A percentile compares a stretch with the other conserved stretches of the same genome.
Evolutionary conservation across 2,329 filamentous ascomycete species (phyloP).

Genomic region (Cytospora paraplurivora): DNA sequence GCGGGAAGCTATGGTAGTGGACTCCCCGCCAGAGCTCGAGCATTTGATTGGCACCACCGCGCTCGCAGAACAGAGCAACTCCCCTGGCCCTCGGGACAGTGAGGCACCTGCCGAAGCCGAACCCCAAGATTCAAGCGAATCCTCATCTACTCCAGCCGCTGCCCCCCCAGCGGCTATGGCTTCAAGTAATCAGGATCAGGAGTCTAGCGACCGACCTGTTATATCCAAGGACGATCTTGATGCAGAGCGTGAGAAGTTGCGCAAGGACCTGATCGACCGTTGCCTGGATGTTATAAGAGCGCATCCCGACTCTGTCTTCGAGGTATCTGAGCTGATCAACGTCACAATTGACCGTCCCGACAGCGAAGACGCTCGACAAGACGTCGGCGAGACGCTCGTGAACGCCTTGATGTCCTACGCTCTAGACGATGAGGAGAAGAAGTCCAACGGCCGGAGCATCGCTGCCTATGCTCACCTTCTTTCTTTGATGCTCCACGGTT

Average conservation of each 20-base stretch:
- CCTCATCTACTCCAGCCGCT: constrained; percentile 14
- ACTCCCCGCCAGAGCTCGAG: constrained; percentile 35
- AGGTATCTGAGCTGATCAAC: constrained; percentile 83
- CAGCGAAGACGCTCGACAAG: constrained; percentile 60
- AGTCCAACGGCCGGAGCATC: constrained; percentile 64
- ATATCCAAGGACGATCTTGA: constrained; percentile 80
- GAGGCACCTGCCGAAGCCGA: constrained; percentile 25
- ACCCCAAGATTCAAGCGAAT: constrained; percentile 29
- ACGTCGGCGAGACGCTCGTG: constrained; percentile 81
- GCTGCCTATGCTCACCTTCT: constrained; percentile 91
- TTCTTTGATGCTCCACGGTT: constrained; percentile 82
- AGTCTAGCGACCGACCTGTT: constrained; percentile 35
- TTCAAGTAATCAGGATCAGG: constrained; percentile 29
- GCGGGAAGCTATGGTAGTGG: constrained; percentile 39
- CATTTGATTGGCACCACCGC: constrained; percentile 34
- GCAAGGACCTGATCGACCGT: constrained; percentile 80
- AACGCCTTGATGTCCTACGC: constrained; percentile 76
- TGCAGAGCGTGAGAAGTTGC: constrained; percentile 69
- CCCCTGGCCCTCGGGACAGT: constrained; percentile 34
- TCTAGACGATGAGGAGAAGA: constrained; percentile 63
- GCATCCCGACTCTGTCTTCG: constrained; percentile 86
- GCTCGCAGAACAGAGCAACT: constrained; percentile 32
- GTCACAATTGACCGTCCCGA: constrained; percentile 66
- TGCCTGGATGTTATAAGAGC: constrained; percentile 87
- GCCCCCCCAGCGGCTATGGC: constrained; percentile 22